Evolutionary conservation across 202 grass and related monocot species (phyloP).

Genomic region (Schoenoplectus tabernaemontani): DNA sequence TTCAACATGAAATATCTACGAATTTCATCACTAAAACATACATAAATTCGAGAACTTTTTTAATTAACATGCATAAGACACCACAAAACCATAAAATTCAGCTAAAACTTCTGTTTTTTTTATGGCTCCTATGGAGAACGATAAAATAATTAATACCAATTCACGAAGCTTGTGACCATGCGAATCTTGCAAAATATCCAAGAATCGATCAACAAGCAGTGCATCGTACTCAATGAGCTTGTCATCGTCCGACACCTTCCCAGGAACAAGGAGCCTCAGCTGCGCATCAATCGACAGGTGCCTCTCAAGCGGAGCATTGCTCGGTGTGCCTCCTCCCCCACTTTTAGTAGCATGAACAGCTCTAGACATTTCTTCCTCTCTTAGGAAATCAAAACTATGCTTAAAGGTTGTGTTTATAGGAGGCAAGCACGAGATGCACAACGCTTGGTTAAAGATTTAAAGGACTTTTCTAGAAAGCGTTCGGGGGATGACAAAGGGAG

Average conservation of each 20-base stretch:
- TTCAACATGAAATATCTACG: neutral
- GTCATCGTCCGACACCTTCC: conserved; percentile 95
- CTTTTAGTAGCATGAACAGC: conserved; percentile 11
- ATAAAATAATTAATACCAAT: no score
- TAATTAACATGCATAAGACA: neutral
- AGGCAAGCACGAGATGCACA: neutral
- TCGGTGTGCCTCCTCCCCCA: neutral
- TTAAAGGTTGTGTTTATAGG: conserved; percentile 2
- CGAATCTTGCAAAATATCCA: conserved; percentile 85
- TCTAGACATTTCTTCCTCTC: conserved; percentile 11
- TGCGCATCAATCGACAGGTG: conserved; percentile 92
- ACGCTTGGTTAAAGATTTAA: no score
- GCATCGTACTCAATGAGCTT: conserved; percentile 96
- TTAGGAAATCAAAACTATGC: neutral
- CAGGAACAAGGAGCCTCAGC: conserved; percentile 71
- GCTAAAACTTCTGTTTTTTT: neutral
- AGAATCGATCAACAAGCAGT: conserved; percentile 82
- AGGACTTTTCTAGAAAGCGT: neutral
- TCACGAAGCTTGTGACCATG: conserved; percentile 74
- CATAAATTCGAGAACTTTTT: neutral
- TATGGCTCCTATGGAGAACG: no score
- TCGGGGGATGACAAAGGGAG: no score
- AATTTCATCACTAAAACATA: neutral
- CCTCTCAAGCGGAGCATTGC: conserved; percentile 40
- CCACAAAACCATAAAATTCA: conserved; percentile 5